A percentile compares a stretch with the other conserved stretches of the same genome.
phyloP scores from a whole-genome alignment of 495 filamentous ascomycete species.

The Chaetomium fimeti region DNA sequence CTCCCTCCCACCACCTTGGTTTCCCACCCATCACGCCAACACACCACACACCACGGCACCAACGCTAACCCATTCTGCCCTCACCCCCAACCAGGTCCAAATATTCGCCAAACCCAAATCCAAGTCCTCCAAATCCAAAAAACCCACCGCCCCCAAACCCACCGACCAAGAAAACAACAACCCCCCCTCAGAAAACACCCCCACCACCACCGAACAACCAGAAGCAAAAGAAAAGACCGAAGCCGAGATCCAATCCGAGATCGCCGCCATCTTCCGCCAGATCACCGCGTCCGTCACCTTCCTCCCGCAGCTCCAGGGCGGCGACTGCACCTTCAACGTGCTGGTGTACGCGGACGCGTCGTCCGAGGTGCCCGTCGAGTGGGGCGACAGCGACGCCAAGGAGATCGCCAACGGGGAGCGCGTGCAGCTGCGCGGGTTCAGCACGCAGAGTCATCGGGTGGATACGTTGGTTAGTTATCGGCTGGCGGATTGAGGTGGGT shows the following conservation, averaged over 20 bases:
- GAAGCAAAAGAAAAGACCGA: slow-evolving; percentile 75
- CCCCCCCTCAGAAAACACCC: slow-evolving; percentile 29
- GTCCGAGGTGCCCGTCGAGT: slow-evolving; percentile 94
- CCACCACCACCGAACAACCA: slow-evolving; percentile 24
- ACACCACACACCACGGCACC: neutral
- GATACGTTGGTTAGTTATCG: slow-evolving; percentile 94
- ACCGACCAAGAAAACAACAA: slow-evolving; percentile 48
- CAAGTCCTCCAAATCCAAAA: slow-evolving; percentile 52
- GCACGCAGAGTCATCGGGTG: slow-evolving; percentile 87
- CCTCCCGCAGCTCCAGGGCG: slow-evolving; percentile 84
- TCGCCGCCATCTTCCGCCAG: slow-evolving; percentile 92
- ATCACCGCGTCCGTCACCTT: slow-evolving; percentile 98
- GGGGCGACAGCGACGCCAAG: slow-evolving; percentile 98
- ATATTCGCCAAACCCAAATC: slow-evolving; percentile 57
- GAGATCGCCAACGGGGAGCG: slow-evolving; percentile 96
- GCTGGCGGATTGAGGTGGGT: slow-evolving; percentile 40
- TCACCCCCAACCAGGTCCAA: slow-evolving; percentile 49
- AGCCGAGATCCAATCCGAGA: slow-evolving; percentile 87
- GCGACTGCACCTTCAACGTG: slow-evolving; percentile 97
- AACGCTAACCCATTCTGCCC: neutral
- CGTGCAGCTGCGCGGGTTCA: slow-evolving; percentile 92
- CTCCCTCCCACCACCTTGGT: neutral
- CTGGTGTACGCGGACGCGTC: slow-evolving; percentile 96
- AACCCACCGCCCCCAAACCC: slow-evolving; percentile 46
- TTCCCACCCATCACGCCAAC: too few relatives aligned